Percentiles rank a stretch among this genome's conserved stretches.
phyloP scores from a whole-genome alignment of 345 rosid genomes.

The Gynandropsis gynandra region DNA sequence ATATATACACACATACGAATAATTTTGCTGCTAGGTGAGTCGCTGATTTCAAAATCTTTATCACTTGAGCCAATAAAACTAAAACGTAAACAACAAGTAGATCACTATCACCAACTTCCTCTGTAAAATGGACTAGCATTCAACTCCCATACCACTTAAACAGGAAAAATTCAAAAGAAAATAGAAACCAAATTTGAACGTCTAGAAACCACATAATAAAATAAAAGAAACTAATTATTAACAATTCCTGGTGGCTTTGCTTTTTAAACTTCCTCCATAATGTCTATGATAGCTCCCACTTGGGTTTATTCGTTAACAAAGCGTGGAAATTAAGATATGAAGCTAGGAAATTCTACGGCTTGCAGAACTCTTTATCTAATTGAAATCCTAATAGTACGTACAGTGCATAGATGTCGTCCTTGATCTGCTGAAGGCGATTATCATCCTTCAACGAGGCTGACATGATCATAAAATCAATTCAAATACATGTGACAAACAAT shows the following conservation, averaged over 20 bases:
- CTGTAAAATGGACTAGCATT: no score
- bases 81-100: neutral
- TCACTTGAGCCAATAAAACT: neutral
- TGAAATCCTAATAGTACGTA: slow-evolving; percentile 24
- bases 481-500: neutral
- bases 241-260: neutral
- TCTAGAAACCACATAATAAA: neutral
- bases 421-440: slow-evolving; percentile 60
- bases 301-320: neutral
- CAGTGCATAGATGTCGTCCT: slow-evolving; percentile 52
- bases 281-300: neutral
- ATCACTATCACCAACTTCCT: neutral
- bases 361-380: neutral
- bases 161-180: neutral
- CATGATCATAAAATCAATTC: slow-evolving; percentile 6
- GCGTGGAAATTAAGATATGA: neutral
- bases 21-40: neutral
- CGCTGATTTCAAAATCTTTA: neutral
- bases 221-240: neutral
- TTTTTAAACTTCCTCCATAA: neutral
- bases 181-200: neutral
- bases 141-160: neutral
- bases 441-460: slow-evolving; percentile 43
- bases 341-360: slow-evolving; percentile 1
- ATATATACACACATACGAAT: neutral